Base-by-base conservation (phyloP, 1,284 basidiomycete genomes). In the Sporisorium graminicola region DNA sequence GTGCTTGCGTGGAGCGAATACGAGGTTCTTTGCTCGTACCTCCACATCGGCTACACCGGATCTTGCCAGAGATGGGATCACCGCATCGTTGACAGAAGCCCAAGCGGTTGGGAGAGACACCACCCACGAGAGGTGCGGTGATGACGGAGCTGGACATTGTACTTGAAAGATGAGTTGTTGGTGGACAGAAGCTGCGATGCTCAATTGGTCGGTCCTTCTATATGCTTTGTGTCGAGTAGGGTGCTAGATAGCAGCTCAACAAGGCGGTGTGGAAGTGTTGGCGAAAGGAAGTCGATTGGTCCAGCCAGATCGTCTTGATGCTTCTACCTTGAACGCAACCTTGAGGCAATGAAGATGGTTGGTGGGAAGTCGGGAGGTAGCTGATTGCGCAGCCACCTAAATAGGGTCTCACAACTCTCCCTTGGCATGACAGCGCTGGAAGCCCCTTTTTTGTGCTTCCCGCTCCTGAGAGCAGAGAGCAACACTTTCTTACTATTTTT, bases 51-150 rank as follows among this genome's bases (percentile, higher is more conserved):
- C 50, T 66, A 59, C 73, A 75, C 2, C 65, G 63, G 13, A 65
- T 31, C 37, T 71, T 67, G 57, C 54, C 54, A 3, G 73, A 74
- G 44, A 74, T 62, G 12, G 73, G 73, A 20, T 75, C 73, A 12
- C 73, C 73, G 52, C 73, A 75, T 3, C 73, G 63, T 29, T 75
- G 73, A 46, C 73, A 75, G 49, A 75, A 75, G 26, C 67, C 73
- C 1, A 67, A 50, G 8, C 66, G 59, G 24, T 16, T 44, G 0
- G 71, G 58, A 12, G 65, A 65, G 29, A 51, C 24, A 4, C 52
- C 42, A 2, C 7, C 24, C 2, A 27, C 20, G 13, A 31, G 24
- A 24, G 61, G 5, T 1, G 26, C 13, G 14, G 52, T 18, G 2
- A 55, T 16, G 16, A 44, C 31, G n/a, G 56, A 20, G 12, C 22